phyloP scores from a whole-genome alignment of 2,329 filamentous ascomycete genomes.

The Rutstroemia sydowiana region DNA sequence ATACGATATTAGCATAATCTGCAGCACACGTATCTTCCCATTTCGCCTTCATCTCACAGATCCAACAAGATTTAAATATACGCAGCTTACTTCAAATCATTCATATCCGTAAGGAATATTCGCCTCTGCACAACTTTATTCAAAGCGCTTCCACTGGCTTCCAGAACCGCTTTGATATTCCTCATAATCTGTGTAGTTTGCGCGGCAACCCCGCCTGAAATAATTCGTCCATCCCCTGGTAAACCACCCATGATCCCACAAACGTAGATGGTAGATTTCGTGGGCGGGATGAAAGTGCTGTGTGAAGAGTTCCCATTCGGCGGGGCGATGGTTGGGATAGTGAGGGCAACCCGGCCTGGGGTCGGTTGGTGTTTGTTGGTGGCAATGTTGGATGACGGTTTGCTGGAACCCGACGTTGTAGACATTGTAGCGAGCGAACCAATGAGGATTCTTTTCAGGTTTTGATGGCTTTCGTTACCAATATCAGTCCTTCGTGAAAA shows the following conservation, averaged over 20 bases:
- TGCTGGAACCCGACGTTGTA: not conserved
- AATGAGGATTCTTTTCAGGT: no score
- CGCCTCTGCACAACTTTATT: constrained; percentile 5
- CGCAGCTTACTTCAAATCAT: constrained; percentile 4
- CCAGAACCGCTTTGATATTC: constrained; percentile 3
- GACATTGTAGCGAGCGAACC: no score
- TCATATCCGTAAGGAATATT: constrained; percentile 3
- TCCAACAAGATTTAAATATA: not conserved
- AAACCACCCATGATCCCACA: constrained; percentile 4
- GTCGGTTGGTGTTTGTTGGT: not conserved
- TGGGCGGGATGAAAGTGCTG: not conserved
- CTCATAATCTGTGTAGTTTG: constrained; percentile 7
- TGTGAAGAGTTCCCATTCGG: constrained; percentile 1
- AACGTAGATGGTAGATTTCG: constrained; percentile 1
- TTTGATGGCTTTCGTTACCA: no score
- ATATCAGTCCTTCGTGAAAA: no score
- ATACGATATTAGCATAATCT: not conserved
- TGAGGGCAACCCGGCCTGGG: not conserved
- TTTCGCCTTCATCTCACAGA: no score
- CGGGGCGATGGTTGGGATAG: constrained; percentile 1
- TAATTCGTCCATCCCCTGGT: constrained; percentile 1
- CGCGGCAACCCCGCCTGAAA: not conserved
- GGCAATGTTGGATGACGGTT: not conserved
- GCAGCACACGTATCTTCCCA: no score
- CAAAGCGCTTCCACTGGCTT: constrained; percentile 1